Conservation (phyloP, 345 rosid species). For the Brassica napus region DNA sequence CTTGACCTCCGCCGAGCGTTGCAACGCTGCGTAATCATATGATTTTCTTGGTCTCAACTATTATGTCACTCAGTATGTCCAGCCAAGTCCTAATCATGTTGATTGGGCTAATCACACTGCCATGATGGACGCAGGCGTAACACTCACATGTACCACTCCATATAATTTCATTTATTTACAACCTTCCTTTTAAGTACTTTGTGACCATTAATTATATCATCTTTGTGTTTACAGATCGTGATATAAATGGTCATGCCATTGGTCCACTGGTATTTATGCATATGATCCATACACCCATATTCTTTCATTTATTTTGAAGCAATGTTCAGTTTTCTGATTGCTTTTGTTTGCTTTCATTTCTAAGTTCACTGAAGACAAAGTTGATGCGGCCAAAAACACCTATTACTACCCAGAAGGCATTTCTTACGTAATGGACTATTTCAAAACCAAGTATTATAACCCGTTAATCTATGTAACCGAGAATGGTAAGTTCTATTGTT, state of each 20-base stretch:
- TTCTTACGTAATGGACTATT: not conserved
- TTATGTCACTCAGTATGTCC: slow-evolving; percentile 24
- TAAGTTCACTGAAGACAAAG: not conserved
- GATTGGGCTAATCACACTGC: not conserved
- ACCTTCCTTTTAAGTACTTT: not conserved
- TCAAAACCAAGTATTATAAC: not conserved
- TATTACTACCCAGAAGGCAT: not conserved
- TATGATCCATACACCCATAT: not conserved
- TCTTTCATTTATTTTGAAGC: too few relatives aligned
- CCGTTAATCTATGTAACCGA: not conserved
- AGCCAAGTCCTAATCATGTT: not conserved
- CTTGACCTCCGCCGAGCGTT: not conserved
- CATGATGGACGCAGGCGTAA: not conserved
- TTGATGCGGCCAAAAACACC: not conserved
- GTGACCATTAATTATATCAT: not conserved
- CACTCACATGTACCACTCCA: not conserved
- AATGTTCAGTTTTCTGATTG: too few relatives aligned
- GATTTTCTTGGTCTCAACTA: slow-evolving; percentile 39
- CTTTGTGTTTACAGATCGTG: not conserved
- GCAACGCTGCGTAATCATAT: not conserved
- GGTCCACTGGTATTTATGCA: not conserved
- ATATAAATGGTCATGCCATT: too few relatives aligned
- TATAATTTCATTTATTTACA: not conserved
- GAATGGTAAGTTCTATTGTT: not conserved
- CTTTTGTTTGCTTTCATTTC: not conserved